These are phyloP conservation scores for Flaveria trinervia DNA, from an alignment of 129 eudicot species.

Conservation along the genomic window DNA sequence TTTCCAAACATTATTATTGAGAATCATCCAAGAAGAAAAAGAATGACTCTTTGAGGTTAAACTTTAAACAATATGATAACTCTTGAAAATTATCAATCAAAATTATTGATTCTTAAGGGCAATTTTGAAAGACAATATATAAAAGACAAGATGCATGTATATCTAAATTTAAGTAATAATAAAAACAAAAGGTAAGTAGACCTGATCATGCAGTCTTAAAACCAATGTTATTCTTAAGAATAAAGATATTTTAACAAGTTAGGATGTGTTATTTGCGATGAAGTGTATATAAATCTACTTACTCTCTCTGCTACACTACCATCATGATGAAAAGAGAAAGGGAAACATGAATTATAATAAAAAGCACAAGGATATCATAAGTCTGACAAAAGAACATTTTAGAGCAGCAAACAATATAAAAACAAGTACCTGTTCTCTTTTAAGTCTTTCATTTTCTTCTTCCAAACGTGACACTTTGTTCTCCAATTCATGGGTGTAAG, in stretches of 20 bases:
- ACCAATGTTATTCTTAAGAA: neutral
- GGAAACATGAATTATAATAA: neutral
- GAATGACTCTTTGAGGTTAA: neutral
- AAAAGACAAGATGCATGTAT: neutral
- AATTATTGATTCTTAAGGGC: neutral
- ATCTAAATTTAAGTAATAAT: neutral
- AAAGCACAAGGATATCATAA: slow-evolving; percentile 3
- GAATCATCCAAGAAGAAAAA: neutral
- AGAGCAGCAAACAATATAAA: neutral
- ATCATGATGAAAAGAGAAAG: neutral
- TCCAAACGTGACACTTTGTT: slow-evolving; percentile 84
- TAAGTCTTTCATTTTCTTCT: slow-evolving; percentile 84
- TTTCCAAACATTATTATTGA: neutral
- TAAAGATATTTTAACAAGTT: slow-evolving; percentile 1
- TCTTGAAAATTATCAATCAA: neutral
- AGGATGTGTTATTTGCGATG: neutral
- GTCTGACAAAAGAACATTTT: neutral
- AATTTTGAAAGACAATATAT: neutral
- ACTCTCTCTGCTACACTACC: neutral
- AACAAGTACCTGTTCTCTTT: slow-evolving; percentile 55
- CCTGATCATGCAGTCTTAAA: neutral
- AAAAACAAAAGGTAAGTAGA: neutral
- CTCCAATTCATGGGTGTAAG: slow-evolving; percentile 90
- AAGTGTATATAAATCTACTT: slow-evolving; percentile 1
- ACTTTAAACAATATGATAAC: neutral